These are phyloP conservation scores for Macroventuria anomochaeta DNA, from an alignment of 2,329 filamentous ascomycete species.

Conservation along the genomic window DNA sequence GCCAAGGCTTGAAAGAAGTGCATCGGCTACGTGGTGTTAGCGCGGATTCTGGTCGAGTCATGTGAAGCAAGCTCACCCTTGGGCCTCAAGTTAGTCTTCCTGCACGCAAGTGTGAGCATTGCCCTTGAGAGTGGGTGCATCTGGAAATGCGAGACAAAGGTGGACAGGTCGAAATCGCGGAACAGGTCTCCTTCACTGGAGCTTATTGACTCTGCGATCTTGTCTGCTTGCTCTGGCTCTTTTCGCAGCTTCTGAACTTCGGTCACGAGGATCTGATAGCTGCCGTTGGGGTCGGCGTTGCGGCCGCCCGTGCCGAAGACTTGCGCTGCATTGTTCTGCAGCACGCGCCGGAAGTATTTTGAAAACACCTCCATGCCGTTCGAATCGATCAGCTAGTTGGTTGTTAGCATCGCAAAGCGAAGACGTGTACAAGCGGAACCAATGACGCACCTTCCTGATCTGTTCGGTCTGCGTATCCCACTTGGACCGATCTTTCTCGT, in stretches of 20 bases:
- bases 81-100: constrained; percentile 79
- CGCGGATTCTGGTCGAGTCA: constrained; percentile 1
- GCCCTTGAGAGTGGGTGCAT: constrained; percentile 88
- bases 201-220: constrained; percentile 93
- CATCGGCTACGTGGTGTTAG: constrained; percentile 69
- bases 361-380: constrained; percentile 99
- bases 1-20: constrained; percentile 84
- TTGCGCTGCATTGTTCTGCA: constrained; percentile 87
- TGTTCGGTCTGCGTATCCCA: constrained; percentile 92
- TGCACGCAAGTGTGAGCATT: constrained; percentile 86
- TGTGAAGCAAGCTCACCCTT: constrained; percentile 71
- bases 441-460: constrained; percentile 77
- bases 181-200: constrained; percentile 90
- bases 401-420: constrained; percentile 26
- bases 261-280: constrained; percentile 79
- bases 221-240: constrained; percentile 81
- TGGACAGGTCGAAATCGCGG: constrained; percentile 93
- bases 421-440: constrained; percentile 11
- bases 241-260: constrained; percentile 87
- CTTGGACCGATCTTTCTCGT: constrained; percentile 89
- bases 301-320: constrained; percentile 85
- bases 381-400: constrained; percentile 82
- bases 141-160: constrained; percentile 95
- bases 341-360: constrained; percentile 91
- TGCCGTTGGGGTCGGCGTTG: constrained; percentile 75